A percentile compares a stretch with the other conserved stretches of the same genome.
Evolutionary conservation across 2,329 filamentous ascomycete species (phyloP).

Genomic region (Exophiala oligosperma): DNA sequence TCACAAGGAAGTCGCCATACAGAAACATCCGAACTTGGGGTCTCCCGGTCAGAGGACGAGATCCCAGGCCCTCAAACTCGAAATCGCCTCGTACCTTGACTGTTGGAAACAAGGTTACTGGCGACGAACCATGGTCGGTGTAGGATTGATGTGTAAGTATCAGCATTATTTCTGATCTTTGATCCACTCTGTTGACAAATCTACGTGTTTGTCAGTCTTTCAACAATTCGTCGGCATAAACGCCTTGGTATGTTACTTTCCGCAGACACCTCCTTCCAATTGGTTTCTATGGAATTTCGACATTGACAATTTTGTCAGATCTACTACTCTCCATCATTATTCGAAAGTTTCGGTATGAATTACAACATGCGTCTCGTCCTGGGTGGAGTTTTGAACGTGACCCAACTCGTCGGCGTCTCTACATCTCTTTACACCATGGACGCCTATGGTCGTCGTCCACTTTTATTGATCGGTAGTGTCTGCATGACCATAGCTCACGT

Average conservation of each 20-base stretch:
- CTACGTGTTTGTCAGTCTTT: constrained; percentile 36
- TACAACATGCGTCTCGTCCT: constrained; percentile 52
- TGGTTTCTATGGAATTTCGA: background rate
- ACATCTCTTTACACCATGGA: constrained; percentile 53
- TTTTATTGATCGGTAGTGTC: constrained; percentile 47
- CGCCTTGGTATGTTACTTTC: constrained; percentile 34
- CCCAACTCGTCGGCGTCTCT: constrained; percentile 47
- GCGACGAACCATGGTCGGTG: constrained; percentile 53
- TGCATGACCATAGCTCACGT: constrained; percentile 51
- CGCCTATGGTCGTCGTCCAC: constrained; percentile 45
- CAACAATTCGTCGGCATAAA: constrained; percentile 59
- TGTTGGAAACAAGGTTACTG: constrained; percentile 53
- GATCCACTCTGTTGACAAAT: too few species aligned
- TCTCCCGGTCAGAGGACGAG: constrained; percentile 27
- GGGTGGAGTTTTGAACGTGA: constrained; percentile 55
- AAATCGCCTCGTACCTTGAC: constrained; percentile 51
- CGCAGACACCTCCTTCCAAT: background rate
- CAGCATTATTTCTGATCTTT: background rate
- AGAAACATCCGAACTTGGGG: constrained; percentile 41
- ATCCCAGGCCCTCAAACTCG: constrained; percentile 45
- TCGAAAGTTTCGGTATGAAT: constrained; percentile 50
- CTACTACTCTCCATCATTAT: constrained; percentile 64
- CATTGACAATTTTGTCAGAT: background rate
- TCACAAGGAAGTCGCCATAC: constrained; percentile 46
- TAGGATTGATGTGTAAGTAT: constrained; percentile 51